These are phyloP conservation scores for Luffa acutangula DNA, from an alignment of 306 rosid genomes.

Conservation along the genomic window DNA sequence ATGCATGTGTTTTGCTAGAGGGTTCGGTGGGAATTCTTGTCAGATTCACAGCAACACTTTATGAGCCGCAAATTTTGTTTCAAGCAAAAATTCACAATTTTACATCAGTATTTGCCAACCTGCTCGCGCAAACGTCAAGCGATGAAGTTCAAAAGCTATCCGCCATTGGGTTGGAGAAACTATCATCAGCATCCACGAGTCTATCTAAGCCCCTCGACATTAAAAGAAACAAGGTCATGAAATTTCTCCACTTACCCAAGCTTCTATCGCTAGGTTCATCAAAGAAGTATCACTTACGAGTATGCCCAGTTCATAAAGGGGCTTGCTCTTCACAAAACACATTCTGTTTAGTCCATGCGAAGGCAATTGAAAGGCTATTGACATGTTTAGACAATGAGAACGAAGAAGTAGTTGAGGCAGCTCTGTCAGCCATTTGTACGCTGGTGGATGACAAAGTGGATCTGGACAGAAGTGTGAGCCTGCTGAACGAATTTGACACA, in stretches of 20 bases:
- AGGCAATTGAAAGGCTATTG: constrained; percentile 27
- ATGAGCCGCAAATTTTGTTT: constrained; percentile 26
- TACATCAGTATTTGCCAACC: constrained; percentile 25
- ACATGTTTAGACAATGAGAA: constrained; percentile 28
- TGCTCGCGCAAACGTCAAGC: constrained; percentile 22
- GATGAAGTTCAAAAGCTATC: constrained; percentile 41
- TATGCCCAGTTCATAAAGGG: constrained; percentile 38
- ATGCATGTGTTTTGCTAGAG: constrained; percentile 17
- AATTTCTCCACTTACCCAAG: constrained; percentile 15
- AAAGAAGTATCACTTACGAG: constrained; percentile 6
- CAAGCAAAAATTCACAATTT: constrained; percentile 30
- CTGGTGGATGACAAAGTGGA: constrained; percentile 39
- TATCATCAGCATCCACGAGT: constrained; percentile 27
- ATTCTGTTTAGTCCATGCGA: constrained; percentile 32
- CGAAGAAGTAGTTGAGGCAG: constrained; percentile 33
- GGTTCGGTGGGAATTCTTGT: constrained; percentile 31
- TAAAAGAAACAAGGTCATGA: constrained; percentile 12
- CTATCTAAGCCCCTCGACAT: constrained; percentile 25
- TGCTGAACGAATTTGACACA: constrained; percentile 18
- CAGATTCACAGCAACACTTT: constrained; percentile 32
- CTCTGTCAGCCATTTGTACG: constrained; percentile 32
- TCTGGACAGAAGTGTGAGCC: constrained; percentile 24
- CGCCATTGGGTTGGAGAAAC: constrained; percentile 38
- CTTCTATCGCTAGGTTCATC: constrained; percentile 22
- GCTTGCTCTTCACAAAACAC: constrained; percentile 31